These are phyloP conservation scores for Davidsoniella virescens DNA, from an alignment of 2,329 filamentous ascomycete species.

Conservation along the genomic window DNA sequence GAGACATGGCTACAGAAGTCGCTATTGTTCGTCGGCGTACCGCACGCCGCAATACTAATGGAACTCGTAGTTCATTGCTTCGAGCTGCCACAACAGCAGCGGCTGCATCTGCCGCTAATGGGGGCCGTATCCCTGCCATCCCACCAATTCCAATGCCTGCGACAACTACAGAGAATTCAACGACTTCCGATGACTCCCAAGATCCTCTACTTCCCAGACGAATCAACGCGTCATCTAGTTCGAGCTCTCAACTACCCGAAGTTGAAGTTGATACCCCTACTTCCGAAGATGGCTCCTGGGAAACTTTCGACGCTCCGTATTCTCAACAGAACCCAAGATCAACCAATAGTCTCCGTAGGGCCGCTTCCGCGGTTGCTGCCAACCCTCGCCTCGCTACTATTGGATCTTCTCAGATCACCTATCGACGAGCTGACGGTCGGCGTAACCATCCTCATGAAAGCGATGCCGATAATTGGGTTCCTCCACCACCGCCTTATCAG, in stretches of 20 bases:
- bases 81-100: constrained; percentile 31
- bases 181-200: constrained; percentile 22
- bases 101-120: constrained; percentile 10
- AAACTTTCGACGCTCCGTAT: constrained; percentile 54
- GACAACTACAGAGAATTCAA: background rate
- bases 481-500: constrained; percentile 67
- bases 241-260: background rate
- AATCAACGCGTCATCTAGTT: constrained; percentile 16
- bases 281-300: constrained; percentile 17
- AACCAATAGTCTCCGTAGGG: constrained; percentile 51
- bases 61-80: constrained; percentile 30
- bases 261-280: constrained; percentile 8
- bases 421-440: constrained; percentile 52
- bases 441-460: constrained; percentile 69
- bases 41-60: constrained; percentile 43
- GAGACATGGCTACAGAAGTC: constrained; percentile 62
- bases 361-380: constrained; percentile 59
- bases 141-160: constrained; percentile 20
- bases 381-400: constrained; percentile 48
- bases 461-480: constrained; percentile 78
- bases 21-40: constrained; percentile 63
- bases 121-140: constrained; percentile 10
- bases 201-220: constrained; percentile 38
- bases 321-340: constrained; percentile 58
- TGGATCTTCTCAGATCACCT: constrained; percentile 38